These are phyloP conservation scores for Metarhizium sp. DNA, from an alignment of 2,329 filamentous ascomycete genomes.

Conservation along the genomic window DNA sequence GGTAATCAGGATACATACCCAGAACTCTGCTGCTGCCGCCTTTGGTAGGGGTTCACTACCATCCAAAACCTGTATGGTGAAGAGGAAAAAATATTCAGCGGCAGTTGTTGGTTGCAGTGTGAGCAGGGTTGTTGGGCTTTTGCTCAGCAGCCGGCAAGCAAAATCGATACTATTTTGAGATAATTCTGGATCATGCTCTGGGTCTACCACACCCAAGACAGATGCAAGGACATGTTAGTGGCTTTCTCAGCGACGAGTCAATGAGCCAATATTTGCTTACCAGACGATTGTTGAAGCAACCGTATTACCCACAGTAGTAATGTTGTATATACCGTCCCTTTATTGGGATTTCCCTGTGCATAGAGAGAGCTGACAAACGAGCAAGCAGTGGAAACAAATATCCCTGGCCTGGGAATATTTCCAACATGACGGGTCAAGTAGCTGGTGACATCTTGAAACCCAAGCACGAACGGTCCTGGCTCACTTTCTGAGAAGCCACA, in stretches of 20 bases:
- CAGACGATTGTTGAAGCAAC: conserved; percentile 52
- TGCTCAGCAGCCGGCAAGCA: conserved; percentile 52
- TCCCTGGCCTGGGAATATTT: conserved; percentile 57
- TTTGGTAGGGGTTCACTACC: conserved; percentile 70
- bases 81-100: conserved; percentile 60
- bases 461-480: conserved; percentile 69
- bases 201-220: conserved; percentile 33
- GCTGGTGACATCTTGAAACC: conserved; percentile 53
- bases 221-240: neutral
- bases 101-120: conserved; percentile 43
- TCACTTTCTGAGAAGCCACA: conserved; percentile 67
- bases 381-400: conserved; percentile 61
- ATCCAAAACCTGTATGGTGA: conserved; percentile 60
- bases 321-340: conserved; percentile 37
- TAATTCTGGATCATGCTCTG: conserved; percentile 64
- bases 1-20: conserved; percentile 40
- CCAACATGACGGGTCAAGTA: conserved; percentile 52
- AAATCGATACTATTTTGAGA: conserved; percentile 68
- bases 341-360: conserved; percentile 31
- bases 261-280: conserved; percentile 22
- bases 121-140: conserved; percentile 53
- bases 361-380: conserved; percentile 56
- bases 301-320: conserved; percentile 54
- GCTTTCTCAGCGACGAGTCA: neutral
- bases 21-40: conserved; percentile 63